Percentiles rank a stretch among this genome's conserved stretches.
Conservation (phyloP, 164 flowering plant species). For the Macadamia tetraphylla region DNA sequence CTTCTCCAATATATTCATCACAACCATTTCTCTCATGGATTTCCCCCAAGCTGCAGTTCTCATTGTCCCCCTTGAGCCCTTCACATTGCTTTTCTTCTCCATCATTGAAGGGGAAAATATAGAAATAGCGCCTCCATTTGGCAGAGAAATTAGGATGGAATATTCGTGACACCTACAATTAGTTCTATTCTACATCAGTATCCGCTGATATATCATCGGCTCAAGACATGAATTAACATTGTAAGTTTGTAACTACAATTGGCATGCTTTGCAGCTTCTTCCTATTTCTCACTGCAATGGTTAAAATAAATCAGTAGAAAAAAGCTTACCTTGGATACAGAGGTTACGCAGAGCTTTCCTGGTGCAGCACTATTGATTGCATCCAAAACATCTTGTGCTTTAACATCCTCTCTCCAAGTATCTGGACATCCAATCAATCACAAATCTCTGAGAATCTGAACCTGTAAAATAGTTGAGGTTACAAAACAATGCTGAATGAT, state of each 20-base stretch:
- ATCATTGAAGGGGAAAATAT: conserved; percentile 66
- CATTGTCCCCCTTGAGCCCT: conserved; percentile 11
- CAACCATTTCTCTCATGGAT: conserved; percentile 13
- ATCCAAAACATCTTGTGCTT: conserved; percentile 45
- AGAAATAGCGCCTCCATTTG: conserved; percentile 87
- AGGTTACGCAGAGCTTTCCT: conserved; percentile 57
- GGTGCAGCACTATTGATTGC: conserved; percentile 63
- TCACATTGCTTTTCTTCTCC: conserved; percentile 23
- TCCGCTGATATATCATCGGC: background rate
- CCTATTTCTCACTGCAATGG: background rate
- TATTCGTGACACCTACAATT: conserved; percentile 63
- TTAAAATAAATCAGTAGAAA: background rate
- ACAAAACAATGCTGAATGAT: background rate
- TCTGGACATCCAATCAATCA: conserved; percentile 31
- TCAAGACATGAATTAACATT: background rate
- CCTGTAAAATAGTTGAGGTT: background rate
- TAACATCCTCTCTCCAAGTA: conserved; percentile 83
- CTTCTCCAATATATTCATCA: conserved; percentile 21
- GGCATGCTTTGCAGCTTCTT: background rate
- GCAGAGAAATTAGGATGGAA: conserved; percentile 98
- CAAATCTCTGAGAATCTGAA: background rate
- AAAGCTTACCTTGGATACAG: conserved; percentile 52
- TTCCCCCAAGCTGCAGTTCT: conserved; percentile 6
- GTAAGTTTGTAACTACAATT: background rate
- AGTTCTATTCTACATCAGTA: conserved; percentile 10